phyloP scores from a whole-genome alignment of 1,284 basidiomycete species.

The Pulchroboletus neoregius region DNA sequence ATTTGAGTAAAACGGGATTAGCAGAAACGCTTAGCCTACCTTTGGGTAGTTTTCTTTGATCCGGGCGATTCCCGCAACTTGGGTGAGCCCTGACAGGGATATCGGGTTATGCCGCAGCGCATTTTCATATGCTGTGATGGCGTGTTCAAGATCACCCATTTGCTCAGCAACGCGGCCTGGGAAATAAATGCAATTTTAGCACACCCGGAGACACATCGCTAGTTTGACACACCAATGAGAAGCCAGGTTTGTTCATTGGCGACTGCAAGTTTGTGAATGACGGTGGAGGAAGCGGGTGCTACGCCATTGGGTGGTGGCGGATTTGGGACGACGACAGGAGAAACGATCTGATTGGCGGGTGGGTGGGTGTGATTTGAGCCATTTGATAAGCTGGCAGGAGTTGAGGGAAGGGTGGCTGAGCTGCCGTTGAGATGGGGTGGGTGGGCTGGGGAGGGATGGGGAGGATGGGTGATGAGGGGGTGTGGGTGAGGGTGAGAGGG shows the following conservation, averaged over 20 bases:
- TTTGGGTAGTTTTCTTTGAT: constrained; percentile 85
- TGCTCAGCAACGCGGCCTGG: constrained; percentile 86
- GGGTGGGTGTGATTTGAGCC: constrained; percentile 37
- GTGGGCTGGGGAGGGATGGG: constrained; percentile 35
- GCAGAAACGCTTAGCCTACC: constrained; percentile 43
- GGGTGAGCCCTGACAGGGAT: constrained; percentile 83
- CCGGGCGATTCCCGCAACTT: constrained; percentile 87
- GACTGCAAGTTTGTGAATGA: constrained; percentile 70
- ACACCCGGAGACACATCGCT: constrained; percentile 10
- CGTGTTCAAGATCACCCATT: constrained; percentile 87
- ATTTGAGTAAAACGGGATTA: constrained; percentile 30
- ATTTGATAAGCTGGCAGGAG: constrained; percentile 42
- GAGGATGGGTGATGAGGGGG: constrained; percentile 37
- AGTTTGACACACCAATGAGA: constrained; percentile 71
- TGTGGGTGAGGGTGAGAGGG: constrained; percentile 45
- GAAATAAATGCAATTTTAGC: constrained; percentile 20
- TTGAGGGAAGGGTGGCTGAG: constrained; percentile 33
- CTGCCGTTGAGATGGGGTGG: constrained; percentile 52
- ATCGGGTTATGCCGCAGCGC: constrained; percentile 89
- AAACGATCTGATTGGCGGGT: constrained; percentile 37
- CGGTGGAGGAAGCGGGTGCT: constrained; percentile 36
- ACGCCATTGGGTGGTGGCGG: constrained; percentile 41
- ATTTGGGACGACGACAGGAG: constrained; percentile 47
- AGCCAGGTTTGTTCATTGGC: constrained; percentile 94
- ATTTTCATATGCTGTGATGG: constrained; percentile 85